Percentiles rank a stretch among this genome's conserved stretches.
These are phyloP conservation scores for Hyphopichia pseudoburtonii DNA, from an alignment of 1,139 yeast species.

Conservation along the genomic window DNA sequence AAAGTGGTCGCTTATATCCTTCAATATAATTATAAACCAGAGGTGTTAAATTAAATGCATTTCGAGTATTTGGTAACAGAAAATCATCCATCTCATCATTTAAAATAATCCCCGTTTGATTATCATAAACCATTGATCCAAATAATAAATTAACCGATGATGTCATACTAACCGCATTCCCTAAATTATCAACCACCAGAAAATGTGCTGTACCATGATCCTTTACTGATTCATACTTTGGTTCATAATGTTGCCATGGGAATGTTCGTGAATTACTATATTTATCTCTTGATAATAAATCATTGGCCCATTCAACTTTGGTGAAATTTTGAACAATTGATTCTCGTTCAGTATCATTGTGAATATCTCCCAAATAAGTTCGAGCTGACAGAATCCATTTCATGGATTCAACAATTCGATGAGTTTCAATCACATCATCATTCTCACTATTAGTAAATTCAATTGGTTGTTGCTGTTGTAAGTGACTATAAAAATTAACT, in stretches of 20 bases:
- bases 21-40: constrained; percentile 74
- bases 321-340: constrained; percentile 31
- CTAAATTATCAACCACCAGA: constrained; percentile 67
- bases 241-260: constrained; percentile 73
- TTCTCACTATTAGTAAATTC: background rate
- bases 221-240: constrained; percentile 70
- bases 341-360: constrained; percentile 17
- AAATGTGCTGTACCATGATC: constrained; percentile 91
- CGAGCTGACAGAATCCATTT: constrained; percentile 91
- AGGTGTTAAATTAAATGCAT: constrained; percentile 80
- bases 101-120: constrained; percentile 74
- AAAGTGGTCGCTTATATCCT: constrained; percentile 79
- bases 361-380: constrained; percentile 72
- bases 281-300: constrained; percentile 43
- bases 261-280: constrained; percentile 56
- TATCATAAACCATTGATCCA: constrained; percentile 82
- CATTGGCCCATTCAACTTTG: constrained; percentile 53
- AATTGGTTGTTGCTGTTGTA: constrained; percentile 18
- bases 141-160: constrained; percentile 86
- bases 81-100: constrained; percentile 97
- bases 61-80: constrained; percentile 66
- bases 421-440: constrained; percentile 40
- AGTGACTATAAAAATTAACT: constrained; percentile 54
- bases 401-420: constrained; percentile 79
- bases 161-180: constrained; percentile 81